A percentile compares a stretch with the other conserved stretches of the same genome.
Evolutionary conservation across 1,139 yeast genomes (phyloP).

Genomic region (Entelexis paramagnoliae): DNA sequence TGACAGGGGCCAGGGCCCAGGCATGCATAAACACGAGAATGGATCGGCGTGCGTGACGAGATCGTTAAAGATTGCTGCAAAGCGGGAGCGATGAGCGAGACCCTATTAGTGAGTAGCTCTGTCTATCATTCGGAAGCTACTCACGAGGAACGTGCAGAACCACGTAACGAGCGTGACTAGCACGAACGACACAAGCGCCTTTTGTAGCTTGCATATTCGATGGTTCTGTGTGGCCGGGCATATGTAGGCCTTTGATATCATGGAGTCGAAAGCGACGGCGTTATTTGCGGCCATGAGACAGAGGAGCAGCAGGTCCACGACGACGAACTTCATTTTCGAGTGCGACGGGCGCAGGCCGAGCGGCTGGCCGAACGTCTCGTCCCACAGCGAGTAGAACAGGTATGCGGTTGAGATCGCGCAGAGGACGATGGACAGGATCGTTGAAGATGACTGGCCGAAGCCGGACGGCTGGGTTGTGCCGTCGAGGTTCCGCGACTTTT

Average conservation of each 20-base stretch:
- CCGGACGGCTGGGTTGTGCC: constrained; percentile 29
- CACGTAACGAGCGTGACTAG: constrained; percentile 67
- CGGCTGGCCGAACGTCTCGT: constrained; percentile 87
- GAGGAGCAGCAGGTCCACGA: constrained; percentile 75
- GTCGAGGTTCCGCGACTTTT: constrained; percentile 12
- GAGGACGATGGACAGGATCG: constrained; percentile 83
- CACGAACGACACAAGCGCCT: constrained; percentile 66
- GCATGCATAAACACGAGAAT: too few species aligned
- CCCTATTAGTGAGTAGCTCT: constrained; percentile 37
- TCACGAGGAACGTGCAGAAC: constrained; percentile 76
- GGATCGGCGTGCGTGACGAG: too few species aligned
- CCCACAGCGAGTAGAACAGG: constrained; percentile 70
- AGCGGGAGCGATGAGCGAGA: background rate
- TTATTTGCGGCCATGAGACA: constrained; percentile 89
- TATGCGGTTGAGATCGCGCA: constrained; percentile 71
- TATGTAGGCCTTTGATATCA: constrained; percentile 29
- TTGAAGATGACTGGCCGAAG: constrained; percentile 52
- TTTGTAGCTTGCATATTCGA: constrained; percentile 65
- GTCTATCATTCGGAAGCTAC: constrained; percentile 74
- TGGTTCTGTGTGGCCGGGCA: constrained; percentile 26
- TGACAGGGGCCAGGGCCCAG: too few species aligned
- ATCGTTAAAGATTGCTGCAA: too few species aligned
- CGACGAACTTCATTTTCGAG: constrained; percentile 63
- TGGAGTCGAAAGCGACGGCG: constrained; percentile 72
- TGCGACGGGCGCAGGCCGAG: constrained; percentile 76